Conservation (phyloP, 1,139 yeast species). For the Arxiozyma slooffiae region DNA sequence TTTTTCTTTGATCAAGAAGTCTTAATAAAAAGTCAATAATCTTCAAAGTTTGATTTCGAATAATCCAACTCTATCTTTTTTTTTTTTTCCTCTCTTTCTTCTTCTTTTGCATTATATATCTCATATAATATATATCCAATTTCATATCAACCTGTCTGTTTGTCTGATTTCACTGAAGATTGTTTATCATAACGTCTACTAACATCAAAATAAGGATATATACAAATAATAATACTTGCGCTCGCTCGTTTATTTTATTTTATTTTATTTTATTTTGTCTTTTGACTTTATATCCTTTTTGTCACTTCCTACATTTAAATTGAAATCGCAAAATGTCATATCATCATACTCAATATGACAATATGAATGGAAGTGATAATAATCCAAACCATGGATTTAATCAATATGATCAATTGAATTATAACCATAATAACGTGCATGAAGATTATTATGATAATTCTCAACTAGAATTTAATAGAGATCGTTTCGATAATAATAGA, state of each 20-base stretch:
- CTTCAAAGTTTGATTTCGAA: background rate
- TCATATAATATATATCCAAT: no score
- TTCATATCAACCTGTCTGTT: background rate
- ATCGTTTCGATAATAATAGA: conserved; percentile 38
- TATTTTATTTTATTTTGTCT: no score
- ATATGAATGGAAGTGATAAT: background rate
- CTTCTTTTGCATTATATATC: no score
- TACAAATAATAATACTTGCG: no score
- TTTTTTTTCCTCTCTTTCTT: no score
- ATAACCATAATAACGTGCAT: conserved; percentile 9
- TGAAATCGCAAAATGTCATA: background rate
- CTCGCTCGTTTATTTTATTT: background rate
- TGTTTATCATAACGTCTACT: background rate
- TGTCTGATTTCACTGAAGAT: background rate
- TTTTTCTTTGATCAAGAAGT: no score
- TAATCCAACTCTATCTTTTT: no score
- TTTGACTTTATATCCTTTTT: no score
- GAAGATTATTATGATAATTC: conserved; percentile 19
- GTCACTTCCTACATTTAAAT: no score
- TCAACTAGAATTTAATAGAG: conserved; percentile 9
- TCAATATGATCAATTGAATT: conserved; percentile 22
- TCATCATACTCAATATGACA: background rate
- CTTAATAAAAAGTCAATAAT: background rate
- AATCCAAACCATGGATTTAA: conserved; percentile 12
- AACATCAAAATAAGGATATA: background rate